Base-by-base conservation (phyloP, 2,329 filamentous ascomycete species). In the Neospermospora avenae region DNA sequence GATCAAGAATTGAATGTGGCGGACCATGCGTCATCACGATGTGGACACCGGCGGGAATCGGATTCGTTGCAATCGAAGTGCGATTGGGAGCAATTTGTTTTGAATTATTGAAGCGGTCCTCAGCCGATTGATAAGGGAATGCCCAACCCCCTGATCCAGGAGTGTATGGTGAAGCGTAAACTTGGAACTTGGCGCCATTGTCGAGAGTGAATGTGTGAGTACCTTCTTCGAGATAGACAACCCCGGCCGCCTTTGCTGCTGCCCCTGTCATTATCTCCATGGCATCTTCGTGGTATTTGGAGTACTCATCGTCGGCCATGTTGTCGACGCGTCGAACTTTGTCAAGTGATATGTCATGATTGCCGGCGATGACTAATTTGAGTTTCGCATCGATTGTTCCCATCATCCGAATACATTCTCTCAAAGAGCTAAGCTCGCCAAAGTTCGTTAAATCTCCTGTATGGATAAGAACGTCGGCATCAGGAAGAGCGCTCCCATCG, bases 351-450 rank as follows among this genome's bases (percentile, higher is more conserved):
- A 84, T 75, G 67, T 86, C 83, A 71, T 86, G 84, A 67, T 86
- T 86, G 0, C 84, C 84, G 0, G 83, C 79, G 61, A 87, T 85
- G 18, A 86, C 78, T 22, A 87, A 74, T 65, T 86, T 87, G 4
- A 86, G 70, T 14, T 79, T 76, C 3, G 83, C 82, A 16, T 80
- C 71, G 35, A 81, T 76, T 2, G 66, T 66, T n/a, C 55, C 55
- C 3, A 68, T 28, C 65, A 69, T 67, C 14, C 60, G 56, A 0
- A 76, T 37, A 7, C 69, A 61, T 2, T 63, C 54, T 8, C 61
- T 54, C 51, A 71, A 73, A 18, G 72, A 61, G 1, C 58, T 24
- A 1, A 71, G 53, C 1, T 42, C 55, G 3, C 67, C 67, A 18
- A 67, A 65, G 35, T 73, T 68, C 0, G 74, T 75, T 11, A 76